Base-by-base conservation (phyloP, 352 stramenopile species). In the Pythium insidiosum region DNA sequence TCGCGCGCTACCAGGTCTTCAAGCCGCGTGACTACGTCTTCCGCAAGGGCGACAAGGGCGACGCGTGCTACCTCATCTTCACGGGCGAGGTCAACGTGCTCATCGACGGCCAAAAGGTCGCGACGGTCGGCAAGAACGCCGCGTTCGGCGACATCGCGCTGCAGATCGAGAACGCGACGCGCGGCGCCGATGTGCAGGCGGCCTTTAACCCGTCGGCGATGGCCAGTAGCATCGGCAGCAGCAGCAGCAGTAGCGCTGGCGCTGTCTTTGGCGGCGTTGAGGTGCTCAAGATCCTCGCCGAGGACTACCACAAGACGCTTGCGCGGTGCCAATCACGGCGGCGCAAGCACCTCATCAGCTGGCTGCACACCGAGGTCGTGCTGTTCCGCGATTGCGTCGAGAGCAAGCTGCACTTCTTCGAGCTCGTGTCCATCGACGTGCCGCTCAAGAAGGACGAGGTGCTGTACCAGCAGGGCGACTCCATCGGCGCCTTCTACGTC, bases 401-500 rank as follows among this genome's bases (percentile, higher is more conserved):
- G 49, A 83, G 66, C 56, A 87, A 87, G 22, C 61, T 87, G 19
- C 71, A 82, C 41, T 87, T 81, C 50, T 87, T 83, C 54, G 74
- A 87, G 48, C 68, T 84, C 40, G 74, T 84, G 33, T 84, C 74
- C 15, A 75, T 87, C 35, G 71, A 87, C 43, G 64, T 87, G 30
- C 64, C 62, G 20, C 54, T 87, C 1, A 72, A 81, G 33, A 63
- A 68, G 33, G 71, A 65, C 28, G 66, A 84, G 15, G 43, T 80
- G 1, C 47, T 87, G 6, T 87, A 83, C 48, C 65, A 46, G 9
- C 71, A 87, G 52, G 67, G 62, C 13, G 74, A 87, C 29, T 74
- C 61, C 0, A 58, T 86, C 10, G 73, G 70, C 5, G 73, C 74
- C 4, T 76, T 87, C 40, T 87, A 87, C 57, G 47, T 87, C 41